Percentiles rank a stretch among this genome's conserved stretches.
These are phyloP conservation scores for Tetrapisispora taiwanensis DNA, from an alignment of 805 yeast genomes.

Conservation along the genomic window DNA sequence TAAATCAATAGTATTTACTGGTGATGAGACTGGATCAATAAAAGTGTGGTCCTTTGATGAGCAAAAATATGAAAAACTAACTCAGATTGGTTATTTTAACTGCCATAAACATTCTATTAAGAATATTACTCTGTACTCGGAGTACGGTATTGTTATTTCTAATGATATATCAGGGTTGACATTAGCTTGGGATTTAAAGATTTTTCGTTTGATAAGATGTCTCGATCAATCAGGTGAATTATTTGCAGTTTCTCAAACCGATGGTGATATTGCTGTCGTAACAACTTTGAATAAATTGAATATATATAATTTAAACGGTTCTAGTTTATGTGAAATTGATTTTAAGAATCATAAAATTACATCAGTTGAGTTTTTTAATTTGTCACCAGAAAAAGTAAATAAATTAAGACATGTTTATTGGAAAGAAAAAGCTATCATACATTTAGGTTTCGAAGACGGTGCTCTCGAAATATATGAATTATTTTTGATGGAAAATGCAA, in stretches of 20 bases:
- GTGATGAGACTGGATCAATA: slow-evolving; percentile 48
- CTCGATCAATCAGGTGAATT: slow-evolving; percentile 19
- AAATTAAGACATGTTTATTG: slow-evolving; percentile 31
- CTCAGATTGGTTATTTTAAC: slow-evolving; percentile 33
- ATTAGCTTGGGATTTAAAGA: slow-evolving; percentile 54
- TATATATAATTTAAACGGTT: slow-evolving; percentile 48
- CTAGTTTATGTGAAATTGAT: slow-evolving; percentile 24
- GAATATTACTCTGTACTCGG: slow-evolving; percentile 39
- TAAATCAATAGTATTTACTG: slow-evolving; percentile 26
- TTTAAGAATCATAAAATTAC: slow-evolving; percentile 19
- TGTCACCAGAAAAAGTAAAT: slow-evolving; percentile 7
- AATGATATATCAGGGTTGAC: slow-evolving; percentile 46
- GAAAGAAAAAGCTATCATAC: slow-evolving; percentile 29
- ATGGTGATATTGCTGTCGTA: slow-evolving; percentile 42
- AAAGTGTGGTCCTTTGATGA: slow-evolving; percentile 39
- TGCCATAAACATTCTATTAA: slow-evolving; percentile 46
- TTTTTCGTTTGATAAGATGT: slow-evolving; percentile 40
- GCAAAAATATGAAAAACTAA: slow-evolving; percentile 13
- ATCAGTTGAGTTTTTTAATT: slow-evolving; percentile 19
- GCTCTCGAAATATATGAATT: slow-evolving; percentile 27
- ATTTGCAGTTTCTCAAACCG: slow-evolving; percentile 41
- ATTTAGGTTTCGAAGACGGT: slow-evolving; percentile 31
- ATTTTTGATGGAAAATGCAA: slow-evolving; percentile 9
- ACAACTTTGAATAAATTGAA: slow-evolving; percentile 6
- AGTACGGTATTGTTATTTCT: slow-evolving; percentile 46